Evolutionary conservation across 2,329 filamentous ascomycete genomes (phyloP).

Genomic region (Onygenales sp.): DNA sequence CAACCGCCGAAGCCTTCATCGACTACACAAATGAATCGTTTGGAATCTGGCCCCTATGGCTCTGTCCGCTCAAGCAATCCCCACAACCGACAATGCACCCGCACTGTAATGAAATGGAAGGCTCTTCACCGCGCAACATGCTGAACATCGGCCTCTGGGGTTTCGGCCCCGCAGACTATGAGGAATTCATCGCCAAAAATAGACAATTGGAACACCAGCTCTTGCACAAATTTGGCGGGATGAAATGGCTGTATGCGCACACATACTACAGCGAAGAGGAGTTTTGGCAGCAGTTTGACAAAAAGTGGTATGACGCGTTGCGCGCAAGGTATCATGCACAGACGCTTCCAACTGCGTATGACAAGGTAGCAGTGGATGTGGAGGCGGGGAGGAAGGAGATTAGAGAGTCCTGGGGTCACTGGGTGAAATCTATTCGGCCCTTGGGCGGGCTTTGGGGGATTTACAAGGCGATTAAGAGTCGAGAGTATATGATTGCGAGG

Average conservation of each 20-base stretch:
- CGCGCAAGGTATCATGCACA: constrained; percentile 30
- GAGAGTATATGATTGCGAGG: constrained; percentile 6
- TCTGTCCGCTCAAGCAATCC: constrained; percentile 41
- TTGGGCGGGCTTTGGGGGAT: constrained; percentile 4
- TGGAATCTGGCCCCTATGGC: constrained; percentile 48
- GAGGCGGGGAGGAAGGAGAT: constrained; percentile 1
- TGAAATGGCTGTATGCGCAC: constrained; percentile 83
- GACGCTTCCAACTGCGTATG: constrained; percentile 25
- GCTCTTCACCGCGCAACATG: not conserved
- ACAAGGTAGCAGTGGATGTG: constrained; percentile 21
- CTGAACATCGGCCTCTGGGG: constrained; percentile 67
- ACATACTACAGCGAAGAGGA: constrained; percentile 64
- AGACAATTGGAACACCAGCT: constrained; percentile 59
- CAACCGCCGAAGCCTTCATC: constrained; percentile 40
- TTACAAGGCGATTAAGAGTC: not conserved
- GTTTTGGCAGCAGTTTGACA: constrained; percentile 36
- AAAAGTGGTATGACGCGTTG: constrained; percentile 26
- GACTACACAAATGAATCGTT: constrained; percentile 36
- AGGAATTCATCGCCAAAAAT: constrained; percentile 60
- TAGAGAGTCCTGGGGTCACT: not conserved
- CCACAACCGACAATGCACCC: not conserved
- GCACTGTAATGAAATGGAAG: not conserved
- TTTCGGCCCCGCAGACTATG: constrained; percentile 49
- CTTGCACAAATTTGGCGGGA: constrained; percentile 51
- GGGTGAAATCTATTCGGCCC: constrained; percentile 2